Base-by-base conservation (phyloP, 2,329 filamentous ascomycete species). In the Hirsutella rhossiliensis region DNA sequence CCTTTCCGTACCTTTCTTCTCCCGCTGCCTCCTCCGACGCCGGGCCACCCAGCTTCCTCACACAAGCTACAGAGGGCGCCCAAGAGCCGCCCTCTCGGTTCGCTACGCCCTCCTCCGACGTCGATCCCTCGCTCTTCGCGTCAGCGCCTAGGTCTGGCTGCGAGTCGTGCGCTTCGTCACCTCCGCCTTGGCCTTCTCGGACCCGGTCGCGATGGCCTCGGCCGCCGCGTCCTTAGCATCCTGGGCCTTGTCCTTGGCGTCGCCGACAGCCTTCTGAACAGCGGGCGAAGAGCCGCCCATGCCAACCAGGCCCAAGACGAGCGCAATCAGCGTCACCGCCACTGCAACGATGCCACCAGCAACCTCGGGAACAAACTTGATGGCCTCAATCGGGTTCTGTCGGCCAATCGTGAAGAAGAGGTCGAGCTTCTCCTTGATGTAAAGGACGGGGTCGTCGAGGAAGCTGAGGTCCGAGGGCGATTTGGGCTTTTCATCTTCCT, bases 351-450 rank as follows among this genome's bases (percentile, higher is more conserved):
- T 69, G 58, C 80, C 86, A 59, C 80, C 88, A 50, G 88, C 87
- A 55, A 94, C 82, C 69, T 96, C 92, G 52, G 92, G 92, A 52
- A 96, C 85, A 56, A 87, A 85, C 71, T 87, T 86, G 69, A 89
- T 71, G 43, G 89, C 89, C 68, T 88, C 74, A 52, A 95, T 57
- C 46, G 89, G 88, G 66, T 94, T 83, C 56, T 79, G 76, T 73
- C 87, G 78, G 62, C 71, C 85, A 57, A 97, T 82, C 55, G 81
- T 82, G 56, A 92, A 63, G 78, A 98, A 98, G 50, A 94, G 80
- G 55, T 94, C 83, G 49, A 94, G 64, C 80, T 96, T 97, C 82
- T 95, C 86, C 68, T 82, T 86, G 67, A 95, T 65, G 67, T 85
- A 98, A 54, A 71, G 71, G 55, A 95, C 78, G 40, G 92, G 92